These are phyloP conservation scores for Glycyrrhiza uralensis DNA, from an alignment of 306 rosid species.

Conservation along the genomic window DNA sequence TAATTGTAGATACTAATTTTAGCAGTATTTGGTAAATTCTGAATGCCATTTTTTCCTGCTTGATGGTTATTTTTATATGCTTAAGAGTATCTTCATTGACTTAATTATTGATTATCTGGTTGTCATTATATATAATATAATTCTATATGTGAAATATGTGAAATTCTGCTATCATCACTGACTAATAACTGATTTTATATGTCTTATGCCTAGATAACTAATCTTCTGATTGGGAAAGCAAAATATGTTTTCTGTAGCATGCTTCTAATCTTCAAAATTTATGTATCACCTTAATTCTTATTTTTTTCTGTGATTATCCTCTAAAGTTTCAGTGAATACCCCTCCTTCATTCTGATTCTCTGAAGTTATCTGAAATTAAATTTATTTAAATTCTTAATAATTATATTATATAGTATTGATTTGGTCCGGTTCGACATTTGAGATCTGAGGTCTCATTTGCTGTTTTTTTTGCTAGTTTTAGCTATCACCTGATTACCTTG, in stretches of 20 bases:
- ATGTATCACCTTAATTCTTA: not conserved
- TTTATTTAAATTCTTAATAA: not conserved
- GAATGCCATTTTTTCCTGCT: not conserved
- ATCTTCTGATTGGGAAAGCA: not conserved
- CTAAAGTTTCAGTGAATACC: not conserved
- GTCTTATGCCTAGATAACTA: not conserved
- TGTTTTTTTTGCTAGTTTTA: conserved; percentile 8
- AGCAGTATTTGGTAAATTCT: not conserved
- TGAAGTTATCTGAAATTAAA: not conserved
- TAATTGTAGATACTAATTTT: conserved; percentile 21
- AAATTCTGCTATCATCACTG: not conserved
- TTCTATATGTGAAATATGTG: too few species aligned
- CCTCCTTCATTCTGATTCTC: not conserved
- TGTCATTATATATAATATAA: not conserved
- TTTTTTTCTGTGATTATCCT: not conserved
- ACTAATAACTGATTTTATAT: not conserved
- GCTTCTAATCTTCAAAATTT: not conserved
- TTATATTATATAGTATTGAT: not conserved
- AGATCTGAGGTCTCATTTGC: not conserved
- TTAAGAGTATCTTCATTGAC: not conserved
- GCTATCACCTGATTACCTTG: not conserved
- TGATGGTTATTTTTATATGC: not conserved
- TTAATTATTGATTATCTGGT: not conserved
- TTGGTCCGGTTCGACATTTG: not conserved
- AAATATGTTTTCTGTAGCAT: not conserved